A percentile compares a stretch with the other conserved stretches of the same genome.
Conservation (phyloP, 1,284 basidiomycete species). For the Apiotrichum domesticum region DNA sequence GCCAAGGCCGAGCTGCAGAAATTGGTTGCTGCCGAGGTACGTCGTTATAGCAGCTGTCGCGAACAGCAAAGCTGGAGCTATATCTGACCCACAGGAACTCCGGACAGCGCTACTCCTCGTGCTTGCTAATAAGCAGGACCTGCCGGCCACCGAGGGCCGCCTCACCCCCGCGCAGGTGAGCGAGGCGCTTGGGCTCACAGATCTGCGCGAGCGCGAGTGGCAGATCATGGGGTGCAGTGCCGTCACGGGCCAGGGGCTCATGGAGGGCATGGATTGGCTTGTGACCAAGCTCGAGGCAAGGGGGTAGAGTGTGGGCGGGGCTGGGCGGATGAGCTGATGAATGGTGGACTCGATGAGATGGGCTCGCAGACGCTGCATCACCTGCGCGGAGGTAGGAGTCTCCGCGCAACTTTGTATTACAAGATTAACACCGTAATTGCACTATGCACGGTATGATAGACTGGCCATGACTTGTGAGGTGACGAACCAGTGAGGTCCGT, state of each 20-base stretch:
- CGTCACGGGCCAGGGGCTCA: conserved; percentile 43
- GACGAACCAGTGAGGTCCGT: no score
- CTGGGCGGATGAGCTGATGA: background rate
- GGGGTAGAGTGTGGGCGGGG: background rate
- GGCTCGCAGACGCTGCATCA: no score
- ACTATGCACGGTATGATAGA: background rate
- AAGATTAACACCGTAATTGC: background rate
- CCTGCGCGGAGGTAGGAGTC: no score
- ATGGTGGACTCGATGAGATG: background rate
- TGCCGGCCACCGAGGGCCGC: conserved; percentile 40
- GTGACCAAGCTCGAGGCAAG: conserved; percentile 33
- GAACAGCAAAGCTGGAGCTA: background rate
- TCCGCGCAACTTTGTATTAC: no score
- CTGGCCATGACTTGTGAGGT: background rate
- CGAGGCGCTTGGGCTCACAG: conserved; percentile 49
- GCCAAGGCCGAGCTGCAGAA: conserved; percentile 50
- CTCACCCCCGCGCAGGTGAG: conserved; percentile 51
- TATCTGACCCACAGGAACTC: conserved; percentile 30
- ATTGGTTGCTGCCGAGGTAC: conserved; percentile 40
- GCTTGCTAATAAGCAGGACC: conserved; percentile 53
- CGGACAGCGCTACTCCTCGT: conserved; percentile 48
- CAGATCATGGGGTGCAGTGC: conserved; percentile 53
- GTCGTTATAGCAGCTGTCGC: conserved; percentile 16
- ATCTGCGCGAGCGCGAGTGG: conserved; percentile 50
- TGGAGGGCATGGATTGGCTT: conserved; percentile 47